Evolutionary conservation across 2,329 filamentous ascomycete species (phyloP), one percentile per base, ranked within the genome.

Genomic region (Colletotrichum coccodes): DNA sequence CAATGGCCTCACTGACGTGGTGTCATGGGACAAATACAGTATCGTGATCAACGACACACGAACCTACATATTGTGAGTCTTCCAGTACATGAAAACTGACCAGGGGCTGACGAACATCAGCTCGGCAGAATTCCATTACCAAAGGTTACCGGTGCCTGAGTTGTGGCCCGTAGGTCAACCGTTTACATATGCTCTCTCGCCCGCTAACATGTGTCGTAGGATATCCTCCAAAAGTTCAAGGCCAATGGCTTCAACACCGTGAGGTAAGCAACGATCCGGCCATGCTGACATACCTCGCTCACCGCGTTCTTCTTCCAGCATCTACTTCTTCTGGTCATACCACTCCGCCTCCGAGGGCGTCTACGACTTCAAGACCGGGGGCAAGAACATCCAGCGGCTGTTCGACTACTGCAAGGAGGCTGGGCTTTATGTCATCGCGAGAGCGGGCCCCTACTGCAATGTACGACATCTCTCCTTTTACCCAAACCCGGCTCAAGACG

Each of bases 141-240:
- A 84, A 63, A 79, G 84, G 1, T 76, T 85, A 0, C 83, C 84
- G 0, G 82, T 84, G 0, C 82, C 84, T 0, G 79, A 78, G 1
- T 74, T 86, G 0, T 86, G 91, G 83, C 83, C 92, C 9, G 93
- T 80, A 65, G 54, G 60, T 59, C 46, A 12, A 4, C 0, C 9
- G 2, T 6, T 23, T 30, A 4, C 40, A 30, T 14, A 7, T 4
- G 16, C 8, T 16, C 16, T 12, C 18, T 44, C 16, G 4, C 14
- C 6, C 47, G 21, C 44, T 68, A 26, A 68, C n/a, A n/a, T 12
- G 6, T 11, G 11, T 6, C 23, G 6, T 74, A 74, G 38, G 92
- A 95, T 72, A 77, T 95, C 3, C 91, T 97, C 72, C 91, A 96
- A 74, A 97, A 97, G 79, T 89, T 96, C 78, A 94, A 92, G 78